Evolutionary conservation across 805 yeast species (phyloP).

Genomic region (Metschnikowia cerradonensis): DNA sequence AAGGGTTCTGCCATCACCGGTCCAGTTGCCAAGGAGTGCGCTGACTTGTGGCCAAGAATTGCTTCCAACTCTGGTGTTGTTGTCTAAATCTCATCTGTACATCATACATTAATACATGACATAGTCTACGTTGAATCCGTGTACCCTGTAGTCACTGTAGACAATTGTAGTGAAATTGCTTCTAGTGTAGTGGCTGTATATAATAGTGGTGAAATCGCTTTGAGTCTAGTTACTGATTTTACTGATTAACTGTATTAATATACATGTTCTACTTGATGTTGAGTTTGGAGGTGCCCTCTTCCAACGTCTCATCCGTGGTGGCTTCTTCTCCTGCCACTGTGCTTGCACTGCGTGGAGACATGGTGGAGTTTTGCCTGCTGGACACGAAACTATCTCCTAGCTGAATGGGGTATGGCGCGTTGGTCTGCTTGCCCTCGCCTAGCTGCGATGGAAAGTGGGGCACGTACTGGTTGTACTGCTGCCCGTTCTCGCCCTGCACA

Average conservation of each 20-base stretch:
- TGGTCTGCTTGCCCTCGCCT: slow-evolving; percentile 4
- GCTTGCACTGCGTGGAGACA: neutral
- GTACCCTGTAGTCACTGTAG: too few species aligned
- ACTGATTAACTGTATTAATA: neutral
- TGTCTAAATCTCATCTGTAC: slow-evolving; percentile 55
- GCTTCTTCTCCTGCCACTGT: neutral
- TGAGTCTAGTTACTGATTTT: neutral
- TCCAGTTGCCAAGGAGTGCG: slow-evolving; percentile 99
- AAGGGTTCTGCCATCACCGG: slow-evolving; percentile 99
- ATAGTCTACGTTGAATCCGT: slow-evolving; percentile 4
- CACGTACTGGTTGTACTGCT: slow-evolving; percentile 8
- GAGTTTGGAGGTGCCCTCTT: slow-evolving; percentile 7
- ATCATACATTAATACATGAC: slow-evolving; percentile 20
- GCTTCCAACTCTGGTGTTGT: slow-evolving; percentile 99
- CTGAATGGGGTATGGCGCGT: slow-evolving; percentile 14
- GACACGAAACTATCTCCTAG: slow-evolving; percentile 10
- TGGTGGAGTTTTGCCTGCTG: neutral
- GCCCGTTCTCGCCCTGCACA: slow-evolving; percentile 7
- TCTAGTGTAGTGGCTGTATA: too few species aligned
- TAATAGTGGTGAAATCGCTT: too few species aligned
- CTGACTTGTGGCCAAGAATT: slow-evolving; percentile 99
- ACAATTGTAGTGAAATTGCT: too few species aligned
- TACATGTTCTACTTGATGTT: slow-evolving; percentile 1
- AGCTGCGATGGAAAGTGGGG: slow-evolving; percentile 12
- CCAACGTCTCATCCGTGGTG: slow-evolving; percentile 2